Evolutionary conservation across 2,329 filamentous ascomycete species (phyloP).

Genomic region (Coniosporium tulheliwenetii): DNA sequence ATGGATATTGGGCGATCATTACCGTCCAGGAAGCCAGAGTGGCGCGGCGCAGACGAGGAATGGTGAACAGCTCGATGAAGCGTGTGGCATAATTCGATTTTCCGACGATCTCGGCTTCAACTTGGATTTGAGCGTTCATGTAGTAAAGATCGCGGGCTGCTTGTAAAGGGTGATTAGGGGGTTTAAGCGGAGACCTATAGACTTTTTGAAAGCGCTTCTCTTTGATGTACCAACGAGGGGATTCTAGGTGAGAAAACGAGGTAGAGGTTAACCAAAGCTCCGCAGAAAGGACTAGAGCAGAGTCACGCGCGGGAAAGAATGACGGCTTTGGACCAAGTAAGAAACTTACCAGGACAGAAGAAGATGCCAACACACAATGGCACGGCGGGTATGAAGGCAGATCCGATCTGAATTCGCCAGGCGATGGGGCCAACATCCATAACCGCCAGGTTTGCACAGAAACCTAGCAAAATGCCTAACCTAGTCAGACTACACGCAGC

Average conservation of each 20-base stretch:
- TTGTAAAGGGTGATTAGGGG: constrained; percentile 23
- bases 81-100: constrained; percentile 9
- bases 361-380: constrained; percentile 29
- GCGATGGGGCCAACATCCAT: constrained; percentile 20
- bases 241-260: constrained; percentile 4
- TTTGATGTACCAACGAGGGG: constrained; percentile 12
- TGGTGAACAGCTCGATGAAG: constrained; percentile 45
- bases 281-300: no score
- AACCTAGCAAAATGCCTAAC: constrained; percentile 10
- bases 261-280: not conserved
- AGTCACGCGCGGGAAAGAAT: no score
- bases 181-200: constrained; percentile 20
- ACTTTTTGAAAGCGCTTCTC: constrained; percentile 21
- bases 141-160: constrained; percentile 28
- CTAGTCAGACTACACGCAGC: not conserved
- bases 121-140: constrained; percentile 19
- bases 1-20: constrained; percentile 51
- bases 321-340: no score
- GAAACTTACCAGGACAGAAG: constrained; percentile 21
- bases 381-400: constrained; percentile 30
- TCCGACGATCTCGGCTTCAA: constrained; percentile 14
- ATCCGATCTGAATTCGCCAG: constrained; percentile 31
- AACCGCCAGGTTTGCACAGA: constrained; percentile 25
- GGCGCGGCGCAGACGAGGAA: constrained; percentile 54
- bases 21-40: constrained; percentile 63